phyloP scores from a whole-genome alignment of 768 basidiomycete genomes.

The Panaeolus cyanescens region DNA sequence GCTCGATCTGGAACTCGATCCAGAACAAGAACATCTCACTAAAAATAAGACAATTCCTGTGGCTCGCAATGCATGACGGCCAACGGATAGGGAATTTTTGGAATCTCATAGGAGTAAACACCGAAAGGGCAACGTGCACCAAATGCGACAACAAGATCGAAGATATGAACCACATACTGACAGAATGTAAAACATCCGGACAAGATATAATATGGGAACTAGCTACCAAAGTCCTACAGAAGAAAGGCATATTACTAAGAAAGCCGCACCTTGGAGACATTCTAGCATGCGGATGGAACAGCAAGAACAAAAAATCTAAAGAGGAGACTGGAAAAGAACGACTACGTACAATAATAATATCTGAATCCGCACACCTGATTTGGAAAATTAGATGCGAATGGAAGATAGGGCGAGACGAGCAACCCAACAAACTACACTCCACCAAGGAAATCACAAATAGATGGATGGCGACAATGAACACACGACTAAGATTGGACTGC shows the following conservation, averaged over 20 bases:
- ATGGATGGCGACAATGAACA: conserved; percentile 22
- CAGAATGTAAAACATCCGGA: conserved; percentile 20
- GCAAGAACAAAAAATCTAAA: not conserved
- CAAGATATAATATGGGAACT: conserved; percentile 14
- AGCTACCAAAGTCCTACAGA: not conserved
- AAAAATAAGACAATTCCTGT: conserved; percentile 16
- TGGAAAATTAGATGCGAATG: conserved; percentile 10
- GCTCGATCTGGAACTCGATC: conserved; percentile 11
- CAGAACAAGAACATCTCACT: conserved; percentile 3
- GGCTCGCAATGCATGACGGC: conserved; percentile 21
- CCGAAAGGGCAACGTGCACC: conserved; percentile 13
- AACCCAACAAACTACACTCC: not conserved
- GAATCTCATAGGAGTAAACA: conserved; percentile 15
- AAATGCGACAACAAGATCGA: conserved; percentile 21
- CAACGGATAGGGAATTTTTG: conserved; percentile 26
- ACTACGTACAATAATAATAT: not conserved
- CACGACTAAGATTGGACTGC: conserved; percentile 19
- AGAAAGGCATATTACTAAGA: not conserved
- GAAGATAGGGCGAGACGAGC: not conserved
- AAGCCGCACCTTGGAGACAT: not conserved
- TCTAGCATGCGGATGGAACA: not conserved
- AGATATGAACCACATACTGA: conserved; percentile 30
- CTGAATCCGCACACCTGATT: conserved; percentile 8
- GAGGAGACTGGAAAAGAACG: not conserved
- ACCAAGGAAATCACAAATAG: conserved; percentile 11